These are phyloP conservation scores for Mortierella sp. DNA, from an alignment of 371 early-diverging fungal species.

Conservation along the genomic window DNA sequence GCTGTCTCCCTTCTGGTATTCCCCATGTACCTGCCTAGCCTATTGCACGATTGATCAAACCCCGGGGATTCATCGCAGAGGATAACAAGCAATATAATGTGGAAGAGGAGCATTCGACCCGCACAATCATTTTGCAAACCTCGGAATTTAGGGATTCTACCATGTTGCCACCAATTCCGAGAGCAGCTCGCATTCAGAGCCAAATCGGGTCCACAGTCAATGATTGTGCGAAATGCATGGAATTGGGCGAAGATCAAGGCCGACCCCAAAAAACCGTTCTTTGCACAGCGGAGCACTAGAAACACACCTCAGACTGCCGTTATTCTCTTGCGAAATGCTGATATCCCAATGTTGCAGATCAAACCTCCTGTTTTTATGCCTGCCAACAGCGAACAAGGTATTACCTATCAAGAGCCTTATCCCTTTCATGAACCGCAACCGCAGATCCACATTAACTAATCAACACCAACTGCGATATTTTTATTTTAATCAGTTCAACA, in stretches of 20 bases:
- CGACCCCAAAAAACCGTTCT: slow-evolving; percentile 54
- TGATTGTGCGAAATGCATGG: slow-evolving; percentile 37
- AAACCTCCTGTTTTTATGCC: slow-evolving; percentile 50
- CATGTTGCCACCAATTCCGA: slow-evolving; percentile 32
- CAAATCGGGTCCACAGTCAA: background rate
- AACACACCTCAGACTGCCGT: slow-evolving; percentile 47
- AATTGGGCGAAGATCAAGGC: slow-evolving; percentile 56
- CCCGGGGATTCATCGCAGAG: background rate
- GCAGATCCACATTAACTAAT: background rate
- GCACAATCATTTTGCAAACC: slow-evolving; percentile 15
- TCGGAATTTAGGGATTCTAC: slow-evolving; percentile 24
- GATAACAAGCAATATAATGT: slow-evolving; percentile 21
- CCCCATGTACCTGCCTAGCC: background rate
- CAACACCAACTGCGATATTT: background rate
- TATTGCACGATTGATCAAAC: background rate
- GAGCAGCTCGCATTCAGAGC: slow-evolving; percentile 7
- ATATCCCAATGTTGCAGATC: slow-evolving; percentile 52
- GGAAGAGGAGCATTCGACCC: slow-evolving; percentile 46
- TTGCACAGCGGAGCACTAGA: slow-evolving; percentile 41
- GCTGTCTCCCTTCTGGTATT: background rate
- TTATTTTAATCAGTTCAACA: slow-evolving; percentile 32
- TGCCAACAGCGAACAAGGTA: slow-evolving; percentile 44
- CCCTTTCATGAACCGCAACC: background rate
- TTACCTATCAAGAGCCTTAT: background rate
- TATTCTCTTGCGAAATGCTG: slow-evolving; percentile 48